These are phyloP conservation scores for Starmerella geochares DNA, from an alignment of 805 yeast genomes.

Conservation along the genomic window DNA sequence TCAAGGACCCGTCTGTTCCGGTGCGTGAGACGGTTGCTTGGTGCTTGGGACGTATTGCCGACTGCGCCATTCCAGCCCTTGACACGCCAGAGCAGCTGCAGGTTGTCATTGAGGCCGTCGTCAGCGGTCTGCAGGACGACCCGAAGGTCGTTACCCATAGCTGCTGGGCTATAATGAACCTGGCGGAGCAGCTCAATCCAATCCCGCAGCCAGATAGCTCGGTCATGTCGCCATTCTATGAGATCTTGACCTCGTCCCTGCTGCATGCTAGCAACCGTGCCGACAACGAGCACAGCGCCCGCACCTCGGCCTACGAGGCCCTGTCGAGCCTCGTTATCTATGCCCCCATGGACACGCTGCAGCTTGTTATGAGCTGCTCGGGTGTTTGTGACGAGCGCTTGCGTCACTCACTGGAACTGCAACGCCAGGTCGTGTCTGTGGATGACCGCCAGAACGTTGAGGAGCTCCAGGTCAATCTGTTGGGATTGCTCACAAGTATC, in stretches of 20 bases:
- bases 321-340: conserved; percentile 69
- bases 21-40: conserved; percentile 97
- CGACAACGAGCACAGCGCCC: conserved; percentile 76
- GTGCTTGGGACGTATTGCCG: conserved; percentile 96
- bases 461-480: conserved; percentile 72
- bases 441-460: conserved; percentile 73
- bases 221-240: conserved; percentile 65
- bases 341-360: conserved; percentile 60
- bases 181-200: conserved; percentile 64
- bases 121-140: conserved; percentile 76
- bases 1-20: conserved; percentile 64
- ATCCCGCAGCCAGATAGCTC: conserved; percentile 38
- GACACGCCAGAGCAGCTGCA: conserved; percentile 58
- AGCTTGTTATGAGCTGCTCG: conserved; percentile 61
- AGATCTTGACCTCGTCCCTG: conserved; percentile 56
- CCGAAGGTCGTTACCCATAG: conserved; percentile 93
- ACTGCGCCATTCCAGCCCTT: conserved; percentile 60
- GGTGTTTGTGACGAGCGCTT: conserved; percentile 62
- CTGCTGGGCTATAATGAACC: conserved; percentile 92
- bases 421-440: conserved; percentile 46
- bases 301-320: conserved; percentile 97
- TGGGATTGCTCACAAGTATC: conserved; percentile 69
- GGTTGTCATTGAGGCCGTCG: conserved; percentile 58
- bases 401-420: conserved; percentile 54
- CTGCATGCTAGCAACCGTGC: conserved; percentile 55